Evolutionary conservation across 2,329 filamentous ascomycete genomes (phyloP).

Genomic region (Whalleya microplaca): DNA sequence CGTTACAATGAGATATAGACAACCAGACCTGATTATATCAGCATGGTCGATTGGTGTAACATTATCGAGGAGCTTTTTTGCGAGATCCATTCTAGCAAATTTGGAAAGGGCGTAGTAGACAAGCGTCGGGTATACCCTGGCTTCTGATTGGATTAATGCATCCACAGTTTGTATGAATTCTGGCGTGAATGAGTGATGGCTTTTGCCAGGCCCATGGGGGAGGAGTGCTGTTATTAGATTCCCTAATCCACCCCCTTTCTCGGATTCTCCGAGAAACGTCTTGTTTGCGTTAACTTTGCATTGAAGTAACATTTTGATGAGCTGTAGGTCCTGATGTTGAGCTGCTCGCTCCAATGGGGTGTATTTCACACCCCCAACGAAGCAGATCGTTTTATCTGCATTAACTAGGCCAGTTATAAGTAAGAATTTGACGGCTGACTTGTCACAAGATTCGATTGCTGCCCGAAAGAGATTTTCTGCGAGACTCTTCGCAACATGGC

Average conservation of each 20-base stretch:
- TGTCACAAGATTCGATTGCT: conserved; percentile 17
- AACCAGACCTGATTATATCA: background rate
- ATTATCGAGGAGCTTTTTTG: conserved; percentile 2
- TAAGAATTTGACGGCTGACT: conserved; percentile 1
- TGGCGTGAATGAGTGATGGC: background rate
- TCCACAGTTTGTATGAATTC: conserved; percentile 10
- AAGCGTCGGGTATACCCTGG: background rate
- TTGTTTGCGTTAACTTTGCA: conserved; percentile 1
- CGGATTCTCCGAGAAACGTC: background rate
- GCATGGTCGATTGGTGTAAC: background rate
- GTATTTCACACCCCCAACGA: background rate
- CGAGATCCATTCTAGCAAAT: conserved; percentile 11
- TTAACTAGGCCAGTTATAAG: conserved; percentile 7
- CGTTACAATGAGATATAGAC: background rate
- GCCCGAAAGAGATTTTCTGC: conserved; percentile 22
- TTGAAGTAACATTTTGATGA: conserved; percentile 7
- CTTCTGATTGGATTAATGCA: conserved; percentile 8
- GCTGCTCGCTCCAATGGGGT: conserved; percentile 15
- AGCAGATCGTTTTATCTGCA: conserved; percentile 8
- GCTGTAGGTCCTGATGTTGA: conserved; percentile 3
- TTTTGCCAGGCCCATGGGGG: background rate
- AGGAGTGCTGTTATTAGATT: background rate
- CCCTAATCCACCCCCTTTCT: background rate
- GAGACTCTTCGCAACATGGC: conserved; percentile 4
- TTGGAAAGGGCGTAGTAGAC: background rate